Evolutionary conservation across 148 eudicot genomes (phyloP), one percentile per base, ranked within the genome.

Genomic region (Chenopodium suecicum): DNA sequence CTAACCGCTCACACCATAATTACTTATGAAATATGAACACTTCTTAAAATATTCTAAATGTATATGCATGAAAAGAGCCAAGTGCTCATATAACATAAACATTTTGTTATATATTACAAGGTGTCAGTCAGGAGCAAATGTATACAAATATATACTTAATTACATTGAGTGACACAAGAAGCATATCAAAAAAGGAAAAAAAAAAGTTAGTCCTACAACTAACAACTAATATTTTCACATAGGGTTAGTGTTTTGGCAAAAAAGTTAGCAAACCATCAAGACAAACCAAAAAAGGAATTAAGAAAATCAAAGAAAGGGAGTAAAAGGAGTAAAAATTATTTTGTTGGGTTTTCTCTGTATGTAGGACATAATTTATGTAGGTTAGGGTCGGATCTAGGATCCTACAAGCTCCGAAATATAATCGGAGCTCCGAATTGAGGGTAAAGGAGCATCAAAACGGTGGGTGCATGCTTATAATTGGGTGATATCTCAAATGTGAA

Each of bases 341-440:
- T 23, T 82, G 70, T 47, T 34, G 77, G 52, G 52, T 34, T 54
- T 47, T 66, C 8, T 29, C 63, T n/a, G 44, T 52, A 32, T 60
- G 63, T 32, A 47, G 78, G 84, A 58, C 29, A 10, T 41, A 76
- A 76, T 44, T 0, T 70, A 76, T 41, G 54, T 83, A 23, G 54
- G 75, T 8, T 62, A 69, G n/a, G 69, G 70, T 81, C 46, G 62
- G 63, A 5, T 56, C 3, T 41, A 4, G 70, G 73, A 7, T 80
- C 54, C 79, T 84, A 89, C 37, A 90, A 73, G 52, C 76, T 88
- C 2, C 88, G 85, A 66, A 86, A 91, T 66, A 83, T 82, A 37
- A 91, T 62, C 1, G 93, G 93, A 44, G 93, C 93, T 12, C 88
- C 89, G 48, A 80, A 83, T 80, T 89, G 91, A 9, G 93, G 93